Percentiles rank a stretch among this genome's conserved stretches.
Evolutionary conservation across 441 rosid species (phyloP).

Genomic region (Francoa sonchifolia): DNA sequence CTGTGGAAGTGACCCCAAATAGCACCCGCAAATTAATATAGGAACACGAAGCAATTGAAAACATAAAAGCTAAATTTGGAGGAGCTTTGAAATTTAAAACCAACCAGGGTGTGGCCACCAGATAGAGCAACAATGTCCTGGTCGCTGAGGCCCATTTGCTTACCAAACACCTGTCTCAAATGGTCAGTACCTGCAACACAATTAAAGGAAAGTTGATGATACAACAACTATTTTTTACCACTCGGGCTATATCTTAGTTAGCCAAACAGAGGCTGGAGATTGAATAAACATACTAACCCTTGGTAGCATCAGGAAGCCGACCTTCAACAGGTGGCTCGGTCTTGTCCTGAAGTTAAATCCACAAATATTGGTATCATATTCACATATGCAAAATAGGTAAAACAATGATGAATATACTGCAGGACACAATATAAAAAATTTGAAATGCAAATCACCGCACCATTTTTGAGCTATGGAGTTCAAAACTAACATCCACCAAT

Average conservation of each 20-base stretch:
- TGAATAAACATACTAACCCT: conserved; percentile 27
- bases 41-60: neutral
- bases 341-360: conserved; percentile 65
- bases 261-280: neutral
- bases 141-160: conserved; percentile 49
- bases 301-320: conserved; percentile 54
- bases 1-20: conserved; percentile 20
- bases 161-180: conserved; percentile 43
- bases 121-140: conserved; percentile 44
- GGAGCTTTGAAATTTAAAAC: neutral
- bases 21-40: neutral
- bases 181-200: conserved; percentile 29
- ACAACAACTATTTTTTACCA: neutral
- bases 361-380: too few species aligned
- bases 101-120: conserved; percentile 51
- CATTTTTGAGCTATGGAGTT: too few species aligned
- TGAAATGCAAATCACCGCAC: too few species aligned
- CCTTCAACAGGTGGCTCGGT: conserved; percentile 56
- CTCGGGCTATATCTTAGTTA: neutral
- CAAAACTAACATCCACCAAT: too few species aligned
- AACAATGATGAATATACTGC: too few species aligned
- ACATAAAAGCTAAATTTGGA: neutral
- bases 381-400: too few species aligned
- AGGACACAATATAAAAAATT: too few species aligned
- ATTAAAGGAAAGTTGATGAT: neutral